Conservation (phyloP, 805 yeast genomes). For the Candida methanosorbosa region DNA sequence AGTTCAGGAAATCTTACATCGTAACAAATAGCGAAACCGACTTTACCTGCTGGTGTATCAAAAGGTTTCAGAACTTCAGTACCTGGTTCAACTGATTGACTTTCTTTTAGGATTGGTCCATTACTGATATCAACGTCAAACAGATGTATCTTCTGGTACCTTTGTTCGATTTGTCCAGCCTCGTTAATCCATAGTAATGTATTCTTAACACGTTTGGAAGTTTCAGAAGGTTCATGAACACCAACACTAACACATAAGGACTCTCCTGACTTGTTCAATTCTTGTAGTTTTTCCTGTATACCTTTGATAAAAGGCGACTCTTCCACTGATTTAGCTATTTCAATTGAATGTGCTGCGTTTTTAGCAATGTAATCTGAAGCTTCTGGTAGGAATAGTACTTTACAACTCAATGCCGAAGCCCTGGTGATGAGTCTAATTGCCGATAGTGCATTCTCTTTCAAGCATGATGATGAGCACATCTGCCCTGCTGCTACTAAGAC, state of each 20-base stretch:
- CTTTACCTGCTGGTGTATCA: constrained; percentile 47
- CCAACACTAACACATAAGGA: constrained; percentile 72
- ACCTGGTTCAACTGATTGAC: constrained; percentile 80
- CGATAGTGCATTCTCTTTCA: constrained; percentile 47
- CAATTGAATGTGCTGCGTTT: constrained; percentile 54
- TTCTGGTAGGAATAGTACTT: constrained; percentile 80
- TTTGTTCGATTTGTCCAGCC: constrained; percentile 53
- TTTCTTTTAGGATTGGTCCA: constrained; percentile 77
- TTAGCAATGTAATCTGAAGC: constrained; percentile 84
- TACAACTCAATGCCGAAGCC: constrained; percentile 55
- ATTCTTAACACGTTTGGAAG: constrained; percentile 49
- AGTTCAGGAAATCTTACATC: constrained; percentile 85
- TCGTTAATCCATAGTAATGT: constrained; percentile 63
- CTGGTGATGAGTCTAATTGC: constrained; percentile 52
- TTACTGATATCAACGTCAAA: constrained; percentile 80
- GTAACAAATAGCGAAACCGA: constrained; percentile 75
- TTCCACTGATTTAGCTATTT: constrained; percentile 42
- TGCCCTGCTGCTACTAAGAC: constrained; percentile 79
- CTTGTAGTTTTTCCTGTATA: constrained; percentile 37
- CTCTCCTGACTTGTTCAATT: constrained; percentile 28
- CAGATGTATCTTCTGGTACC: constrained; percentile 80
- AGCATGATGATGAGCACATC: constrained; percentile 61
- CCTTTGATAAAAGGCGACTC: constrained; percentile 32
- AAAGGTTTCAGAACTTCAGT: constrained; percentile 42
- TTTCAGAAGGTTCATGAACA: constrained; percentile 67